Base-by-base conservation (phyloP, 192 early-diverging fungal genomes). In the Coemansia sp. region DNA sequence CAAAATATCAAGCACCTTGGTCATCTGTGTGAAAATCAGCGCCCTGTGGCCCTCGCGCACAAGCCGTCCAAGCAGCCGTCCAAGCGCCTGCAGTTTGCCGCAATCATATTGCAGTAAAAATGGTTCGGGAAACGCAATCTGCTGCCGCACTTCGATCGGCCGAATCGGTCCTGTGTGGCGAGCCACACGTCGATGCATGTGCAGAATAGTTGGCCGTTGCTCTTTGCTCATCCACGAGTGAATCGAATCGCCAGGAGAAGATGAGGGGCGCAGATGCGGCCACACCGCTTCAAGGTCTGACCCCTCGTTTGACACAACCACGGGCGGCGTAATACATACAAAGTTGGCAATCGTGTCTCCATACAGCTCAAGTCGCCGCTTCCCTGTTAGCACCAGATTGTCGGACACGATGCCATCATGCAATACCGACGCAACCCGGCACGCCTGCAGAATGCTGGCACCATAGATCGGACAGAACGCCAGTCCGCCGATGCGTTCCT, bases 21-120 rank as follows among this genome's bases (percentile, higher is more conserved):
- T 94, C 90, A 97, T 92, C 73, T 98, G 98, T 11, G 95, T 97
- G 72, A 98, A 98, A 60, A 99, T 90, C 63, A 99, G 76, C 0
- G 95, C 95, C 22, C 98, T 90, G 82, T 98, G 95, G 5, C 95
- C 96, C 37, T 90, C 92, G 51, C 87, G 89, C 62, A 93, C 90
- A 18, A 98, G 82, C 12, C 92, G 82, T 4, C 90, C 87, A 63
- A 99, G 66, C 41, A 99, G 77, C 19, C 87, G 85, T 68, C 93
- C 89, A 58, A 99, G 71, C 5, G 94, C 72, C 43, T 93, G 69
- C 86, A 98, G 90, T 71, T 99, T 99, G 18, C 93, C 91, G 66
- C 92, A 95, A 76, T 95, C 92, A 74, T 90, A 95, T 68, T 93
- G 92, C 41, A 95, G 62, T 26, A 95, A 62, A 10, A 89, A 80